Percentiles rank a stretch among this genome's conserved stretches.
Conservation (phyloP, 1,284 basidiomycete genomes). For the Cerrena zonata region DNA sequence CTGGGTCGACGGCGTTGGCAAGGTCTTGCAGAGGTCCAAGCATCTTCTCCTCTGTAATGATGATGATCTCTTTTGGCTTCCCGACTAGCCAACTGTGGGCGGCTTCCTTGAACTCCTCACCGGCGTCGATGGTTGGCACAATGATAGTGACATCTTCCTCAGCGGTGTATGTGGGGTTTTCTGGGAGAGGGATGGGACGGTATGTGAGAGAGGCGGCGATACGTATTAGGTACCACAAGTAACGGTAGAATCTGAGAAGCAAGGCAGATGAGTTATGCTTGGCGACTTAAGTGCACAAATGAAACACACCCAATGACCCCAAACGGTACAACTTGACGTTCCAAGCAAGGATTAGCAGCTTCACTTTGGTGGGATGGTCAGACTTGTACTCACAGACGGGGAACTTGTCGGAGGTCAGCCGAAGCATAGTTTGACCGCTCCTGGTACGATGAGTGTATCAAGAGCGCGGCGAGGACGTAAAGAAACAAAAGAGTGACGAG, state of each 20-base stretch:
- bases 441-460: not conserved
- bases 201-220: conserved; percentile 71
- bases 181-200: conserved; percentile 78
- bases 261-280: conserved; percentile 13
- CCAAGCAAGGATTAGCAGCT: conserved; percentile 5
- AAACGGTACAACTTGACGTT: conserved; percentile 74
- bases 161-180: conserved; percentile 83
- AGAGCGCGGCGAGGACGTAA: not conserved
- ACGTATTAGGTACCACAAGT: conserved; percentile 85
- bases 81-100: conserved; percentile 85
- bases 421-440: conserved; percentile 31
- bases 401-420: conserved; percentile 36
- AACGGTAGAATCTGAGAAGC: conserved; percentile 69
- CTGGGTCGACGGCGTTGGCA: conserved; percentile 78
- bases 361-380: conserved; percentile 2
- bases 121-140: conserved; percentile 90
- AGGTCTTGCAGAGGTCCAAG: conserved; percentile 79
- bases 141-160: conserved; percentile 91
- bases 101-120: conserved; percentile 90
- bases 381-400: conserved; percentile 34
- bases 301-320: conserved; percentile 77
- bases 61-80: conserved; percentile 87
- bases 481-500: conserved; percentile 4
- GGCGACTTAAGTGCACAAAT: not conserved
- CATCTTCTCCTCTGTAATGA: conserved; percentile 91